A percentile compares a stretch with the other conserved stretches of the same genome.
These are phyloP conservation scores for Hyphochytrium catenoides DNA, from an alignment of 352 stramenopile genomes.

Conservation along the genomic window DNA sequence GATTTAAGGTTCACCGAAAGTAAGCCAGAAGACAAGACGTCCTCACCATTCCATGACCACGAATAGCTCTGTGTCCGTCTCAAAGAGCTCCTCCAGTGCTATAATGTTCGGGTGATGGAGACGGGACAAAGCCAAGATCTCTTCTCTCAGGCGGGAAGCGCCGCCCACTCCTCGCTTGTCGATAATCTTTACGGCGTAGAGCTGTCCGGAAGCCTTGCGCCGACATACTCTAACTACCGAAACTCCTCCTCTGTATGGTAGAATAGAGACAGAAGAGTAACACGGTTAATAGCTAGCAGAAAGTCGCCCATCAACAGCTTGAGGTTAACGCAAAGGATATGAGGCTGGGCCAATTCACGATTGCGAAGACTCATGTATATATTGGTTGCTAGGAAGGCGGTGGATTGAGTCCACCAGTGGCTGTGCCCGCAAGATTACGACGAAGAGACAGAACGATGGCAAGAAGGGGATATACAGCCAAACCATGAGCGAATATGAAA, in stretches of 20 bases:
- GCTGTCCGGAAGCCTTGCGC: conserved; percentile 41
- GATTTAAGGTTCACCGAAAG: too few species aligned
- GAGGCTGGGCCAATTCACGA: too few species aligned
- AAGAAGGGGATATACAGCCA: too few species aligned
- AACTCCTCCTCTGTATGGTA: conserved; percentile 21
- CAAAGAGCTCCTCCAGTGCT: conserved; percentile 53
- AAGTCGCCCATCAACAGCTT: not conserved
- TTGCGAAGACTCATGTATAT: too few species aligned
- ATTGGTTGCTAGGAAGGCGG: too few species aligned
- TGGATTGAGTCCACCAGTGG: too few species aligned
- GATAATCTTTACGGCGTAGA: conserved; percentile 63
- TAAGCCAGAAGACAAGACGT: not conserved
- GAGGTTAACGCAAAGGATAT: not conserved
- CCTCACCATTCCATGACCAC: conserved; percentile 55
- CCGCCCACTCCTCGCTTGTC: conserved; percentile 60
- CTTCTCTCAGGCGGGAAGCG: conserved; percentile 56
- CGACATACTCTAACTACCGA: conserved; percentile 59
- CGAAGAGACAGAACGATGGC: too few species aligned
- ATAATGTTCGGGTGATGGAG: conserved; percentile 66
- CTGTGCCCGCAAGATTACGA: too few species aligned
- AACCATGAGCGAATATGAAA: too few species aligned
- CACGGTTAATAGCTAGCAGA: not conserved
- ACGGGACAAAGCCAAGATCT: conserved; percentile 54
- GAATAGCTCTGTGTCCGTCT: conserved; percentile 56
- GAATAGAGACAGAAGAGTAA: not conserved